These are phyloP conservation scores for Fusarium virguliforme DNA, from an alignment of 2,329 filamentous ascomycete species.

Conservation along the genomic window DNA sequence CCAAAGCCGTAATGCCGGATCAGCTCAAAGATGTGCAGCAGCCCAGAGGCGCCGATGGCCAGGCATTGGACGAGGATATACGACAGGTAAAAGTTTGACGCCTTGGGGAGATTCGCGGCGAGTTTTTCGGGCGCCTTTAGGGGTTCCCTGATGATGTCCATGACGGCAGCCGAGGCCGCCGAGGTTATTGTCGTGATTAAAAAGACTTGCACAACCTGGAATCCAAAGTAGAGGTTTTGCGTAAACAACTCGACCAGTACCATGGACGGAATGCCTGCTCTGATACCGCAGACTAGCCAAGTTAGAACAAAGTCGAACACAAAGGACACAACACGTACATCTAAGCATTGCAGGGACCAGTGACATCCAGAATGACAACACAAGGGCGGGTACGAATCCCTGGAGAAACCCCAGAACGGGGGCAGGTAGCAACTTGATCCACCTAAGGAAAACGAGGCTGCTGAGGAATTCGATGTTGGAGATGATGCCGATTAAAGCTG, in stretches of 20 bases:
- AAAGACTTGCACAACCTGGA: constrained; percentile 94
- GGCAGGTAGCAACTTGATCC: constrained; percentile 79
- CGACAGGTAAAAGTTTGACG: constrained; percentile 93
- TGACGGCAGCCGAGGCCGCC: constrained; percentile 80
- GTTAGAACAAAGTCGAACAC: constrained; percentile 23
- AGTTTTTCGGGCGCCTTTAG: constrained; percentile 74
- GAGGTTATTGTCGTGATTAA: constrained; percentile 87
- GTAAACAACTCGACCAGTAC: constrained; percentile 89
- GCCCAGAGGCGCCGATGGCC: constrained; percentile 79
- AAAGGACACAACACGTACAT: constrained; percentile 48
- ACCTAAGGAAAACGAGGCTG: constrained; percentile 78
- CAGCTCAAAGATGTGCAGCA: constrained; percentile 81
- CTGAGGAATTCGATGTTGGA: constrained; percentile 85
- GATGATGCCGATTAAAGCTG: constrained; percentile 86
- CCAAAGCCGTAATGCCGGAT: constrained; percentile 72
- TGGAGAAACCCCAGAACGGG: constrained; percentile 86
- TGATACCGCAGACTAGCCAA: constrained; percentile 77
- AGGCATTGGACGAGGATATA: constrained; percentile 96
- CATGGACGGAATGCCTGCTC: constrained; percentile 84
- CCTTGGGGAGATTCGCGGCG: constrained; percentile 81
- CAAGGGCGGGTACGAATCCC: constrained; percentile 85
- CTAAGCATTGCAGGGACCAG: constrained; percentile 88
- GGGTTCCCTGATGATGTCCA: constrained; percentile 76
- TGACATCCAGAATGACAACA: constrained; percentile 88
- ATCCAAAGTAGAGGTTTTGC: constrained; percentile 92